Evolutionary conservation across 805 yeast genomes (phyloP), one percentile per base, ranked within the genome.

Genomic region (Diddensiella santjacobensis): DNA sequence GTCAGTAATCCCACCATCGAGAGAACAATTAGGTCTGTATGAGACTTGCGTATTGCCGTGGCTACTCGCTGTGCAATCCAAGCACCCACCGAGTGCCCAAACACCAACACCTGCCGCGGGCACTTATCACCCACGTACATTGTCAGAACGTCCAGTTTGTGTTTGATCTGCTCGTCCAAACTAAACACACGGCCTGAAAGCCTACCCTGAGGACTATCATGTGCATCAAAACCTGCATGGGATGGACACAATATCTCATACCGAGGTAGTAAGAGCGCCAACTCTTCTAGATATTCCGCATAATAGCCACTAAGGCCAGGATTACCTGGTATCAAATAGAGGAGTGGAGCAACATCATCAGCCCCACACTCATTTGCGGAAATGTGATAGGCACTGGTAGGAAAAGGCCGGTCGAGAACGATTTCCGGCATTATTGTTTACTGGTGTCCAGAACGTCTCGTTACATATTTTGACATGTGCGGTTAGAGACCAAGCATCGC

Each of bases 51-150:
- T 24, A 50, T 15, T 26, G 55, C 48, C 20, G 64, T 58, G 1
- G 77, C 68, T 1, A 79, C 69, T 40, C 84, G 62, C 61, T 84
- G 89, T 2, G 71, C 62, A 39, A 85, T 68, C 70, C 77, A 85
- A 3, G 81, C 72, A 1, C 95, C 95, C 11, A 84, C 77, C 0
- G 91, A 84, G 61, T 85, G 95, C 18, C 87, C 83, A 55, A 82
- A 62, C 44, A 68, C 65, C 4, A 83, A 61, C 10, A 72, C 69
- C 31, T 73, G 58, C 35, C 33, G 41, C 20, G 49, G 48, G 20
- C 54, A 46, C 15, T 48, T 39, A 31, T 31, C 41, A 36, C 40
- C 46, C 22, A 48, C 55, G 44, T 67, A 58, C 29, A 70, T 61
- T 42, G 68, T 65, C 38, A 84, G 64, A n/a, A 82, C 67, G 8